These are phyloP conservation scores for Raddia guianensis DNA, from an alignment of 176 grass and related monocot species.

Conservation along the genomic window DNA sequence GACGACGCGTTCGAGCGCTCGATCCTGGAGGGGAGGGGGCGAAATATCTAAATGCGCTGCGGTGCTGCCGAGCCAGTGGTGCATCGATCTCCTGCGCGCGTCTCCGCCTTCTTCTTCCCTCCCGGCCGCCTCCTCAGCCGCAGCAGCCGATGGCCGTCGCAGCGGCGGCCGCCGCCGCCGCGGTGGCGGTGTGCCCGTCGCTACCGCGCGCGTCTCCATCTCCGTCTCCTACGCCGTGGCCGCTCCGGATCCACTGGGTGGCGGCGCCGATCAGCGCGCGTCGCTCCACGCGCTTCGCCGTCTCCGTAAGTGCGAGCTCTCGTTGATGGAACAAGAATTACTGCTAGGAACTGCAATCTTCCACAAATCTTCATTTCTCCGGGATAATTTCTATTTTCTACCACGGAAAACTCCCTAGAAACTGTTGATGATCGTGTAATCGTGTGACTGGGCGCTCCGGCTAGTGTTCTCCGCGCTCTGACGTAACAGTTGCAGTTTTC, in stretches of 20 bases:
- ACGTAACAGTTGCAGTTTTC: slow-evolving; percentile 71
- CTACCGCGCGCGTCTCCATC: background rate
- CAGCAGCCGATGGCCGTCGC: slow-evolving; percentile 33
- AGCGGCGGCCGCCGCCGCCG: slow-evolving; percentile 34
- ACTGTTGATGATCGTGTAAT: too few species aligned
- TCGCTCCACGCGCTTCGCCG: background rate
- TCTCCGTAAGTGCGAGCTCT: slow-evolving; percentile 21
- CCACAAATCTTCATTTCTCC: too few species aligned
- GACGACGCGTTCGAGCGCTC: background rate
- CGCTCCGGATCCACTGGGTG: background rate
- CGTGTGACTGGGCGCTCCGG: background rate
- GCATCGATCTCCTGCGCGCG: slow-evolving; percentile 24
- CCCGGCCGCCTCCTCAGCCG: background rate
- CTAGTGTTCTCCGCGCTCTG: slow-evolving; percentile 40
- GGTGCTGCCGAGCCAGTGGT: background rate
- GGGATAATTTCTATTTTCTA: too few species aligned
- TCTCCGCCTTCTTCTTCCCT: background rate
- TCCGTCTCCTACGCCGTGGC: background rate
- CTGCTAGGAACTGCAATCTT: too few species aligned
- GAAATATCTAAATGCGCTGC: slow-evolving; percentile 46
- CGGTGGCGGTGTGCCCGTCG: background rate
- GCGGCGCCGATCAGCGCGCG: background rate
- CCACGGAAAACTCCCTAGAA: too few species aligned
- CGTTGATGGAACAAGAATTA: too few species aligned
- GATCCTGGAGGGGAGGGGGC: background rate